phyloP scores from a whole-genome alignment of 345 rosid genomes.

The Microcos paniculata region DNA sequence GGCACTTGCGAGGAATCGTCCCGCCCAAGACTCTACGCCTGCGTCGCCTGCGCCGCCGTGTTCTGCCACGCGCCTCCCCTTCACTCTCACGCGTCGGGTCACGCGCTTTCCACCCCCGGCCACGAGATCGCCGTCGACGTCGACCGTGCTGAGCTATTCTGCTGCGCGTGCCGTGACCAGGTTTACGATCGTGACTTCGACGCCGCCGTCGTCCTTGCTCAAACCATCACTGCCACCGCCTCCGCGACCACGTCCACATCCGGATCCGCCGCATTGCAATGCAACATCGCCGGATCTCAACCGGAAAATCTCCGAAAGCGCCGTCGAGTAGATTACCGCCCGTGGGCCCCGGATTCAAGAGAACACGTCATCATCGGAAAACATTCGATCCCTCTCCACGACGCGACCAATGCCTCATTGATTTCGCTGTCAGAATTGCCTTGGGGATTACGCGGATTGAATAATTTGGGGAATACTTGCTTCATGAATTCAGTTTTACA shows the following conservation, averaged over 20 bases:
- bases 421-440: slow-evolving; percentile 22
- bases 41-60: slow-evolving; percentile 55
- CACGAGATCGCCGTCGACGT: slow-evolving; percentile 68
- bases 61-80: slow-evolving; percentile 46
- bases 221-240: slow-evolving; percentile 19
- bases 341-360: slow-evolving; percentile 42
- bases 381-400: slow-evolving; percentile 25
- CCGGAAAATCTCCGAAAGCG: slow-evolving; percentile 50
- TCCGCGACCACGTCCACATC: slow-evolving; percentile 7
- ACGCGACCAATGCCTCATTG: slow-evolving; percentile 1
- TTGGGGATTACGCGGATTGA: slow-evolving; percentile 53
- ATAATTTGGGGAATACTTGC: slow-evolving; percentile 62
- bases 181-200: slow-evolving; percentile 60
- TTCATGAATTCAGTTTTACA: slow-evolving; percentile 73
- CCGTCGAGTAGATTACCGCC: slow-evolving; percentile 48
- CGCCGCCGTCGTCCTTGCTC: slow-evolving; percentile 51
- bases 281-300: not conserved
- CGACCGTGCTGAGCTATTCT: slow-evolving; percentile 62
- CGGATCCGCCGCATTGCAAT: slow-evolving; percentile 19
- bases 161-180: slow-evolving; percentile 60
- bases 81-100: slow-evolving; percentile 48
- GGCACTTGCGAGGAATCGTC: slow-evolving; percentile 37
- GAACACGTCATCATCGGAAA: slow-evolving; percentile 32
- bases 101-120: slow-evolving; percentile 34
- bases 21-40: slow-evolving; percentile 50